Percentiles rank a stretch among this genome's conserved stretches.
phyloP scores from a whole-genome alignment of 1,284 basidiomycete genomes.

The Tremellales sp. region DNA sequence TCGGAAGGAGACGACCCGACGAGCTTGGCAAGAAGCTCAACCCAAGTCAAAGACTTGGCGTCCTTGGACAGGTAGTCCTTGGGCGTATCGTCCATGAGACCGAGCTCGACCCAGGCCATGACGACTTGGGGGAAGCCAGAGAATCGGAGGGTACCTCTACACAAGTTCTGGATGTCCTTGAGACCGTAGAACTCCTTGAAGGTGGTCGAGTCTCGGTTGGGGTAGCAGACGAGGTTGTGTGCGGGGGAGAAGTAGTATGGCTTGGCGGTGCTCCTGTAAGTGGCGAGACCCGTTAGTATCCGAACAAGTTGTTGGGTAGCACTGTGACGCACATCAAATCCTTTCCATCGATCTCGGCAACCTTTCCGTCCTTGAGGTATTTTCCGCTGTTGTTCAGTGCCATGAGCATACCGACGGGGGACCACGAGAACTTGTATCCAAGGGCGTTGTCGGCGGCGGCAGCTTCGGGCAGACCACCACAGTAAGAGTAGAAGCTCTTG shows the following conservation, averaged over 20 bases:
- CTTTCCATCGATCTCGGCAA: constrained; percentile 59
- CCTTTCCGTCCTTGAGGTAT: constrained; percentile 66
- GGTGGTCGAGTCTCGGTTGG: constrained; percentile 90
- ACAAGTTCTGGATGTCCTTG: constrained; percentile 86
- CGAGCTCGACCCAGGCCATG: constrained; percentile 78
- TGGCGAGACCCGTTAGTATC: constrained; percentile 2
- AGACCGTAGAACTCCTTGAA: constrained; percentile 85
- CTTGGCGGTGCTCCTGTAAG: constrained; percentile 59
- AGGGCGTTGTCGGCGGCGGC: constrained; percentile 83
- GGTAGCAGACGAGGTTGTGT: constrained; percentile 94
- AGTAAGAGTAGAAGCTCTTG: constrained; percentile 93
- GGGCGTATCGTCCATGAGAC: constrained; percentile 73
- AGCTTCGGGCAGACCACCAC: constrained; percentile 91
- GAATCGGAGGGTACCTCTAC: constrained; percentile 86
- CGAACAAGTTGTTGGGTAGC: neutral
- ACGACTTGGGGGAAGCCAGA: constrained; percentile 99
- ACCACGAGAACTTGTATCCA: constrained; percentile 99
- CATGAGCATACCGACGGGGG: constrained; percentile 90
- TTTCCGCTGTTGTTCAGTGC: constrained; percentile 89
- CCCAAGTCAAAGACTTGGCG: constrained; percentile 64
- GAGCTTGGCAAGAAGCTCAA: constrained; percentile 75
- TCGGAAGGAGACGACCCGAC: constrained; percentile 69
- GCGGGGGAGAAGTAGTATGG: constrained; percentile 95
- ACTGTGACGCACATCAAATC: constrained; percentile 65
- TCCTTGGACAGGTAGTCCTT: constrained; percentile 72